Evolutionary conservation across 108 stramenopile species (phyloP).

Genomic region (Nitzschia sp.): DNA sequence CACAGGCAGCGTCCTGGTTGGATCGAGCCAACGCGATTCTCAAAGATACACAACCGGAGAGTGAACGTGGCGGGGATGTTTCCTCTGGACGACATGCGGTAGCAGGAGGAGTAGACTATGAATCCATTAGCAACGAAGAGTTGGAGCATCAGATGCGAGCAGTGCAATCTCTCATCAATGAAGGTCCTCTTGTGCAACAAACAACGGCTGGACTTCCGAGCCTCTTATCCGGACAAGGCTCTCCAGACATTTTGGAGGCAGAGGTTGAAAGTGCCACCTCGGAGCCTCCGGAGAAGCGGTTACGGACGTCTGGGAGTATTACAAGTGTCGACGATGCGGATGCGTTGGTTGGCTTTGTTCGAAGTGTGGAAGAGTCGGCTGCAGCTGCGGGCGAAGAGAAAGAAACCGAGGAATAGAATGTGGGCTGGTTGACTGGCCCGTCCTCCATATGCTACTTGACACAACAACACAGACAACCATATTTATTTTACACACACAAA

Average conservation of each 20-base stretch:
- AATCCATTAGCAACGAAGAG: slow-evolving; percentile 12
- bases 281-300: slow-evolving; percentile 34
- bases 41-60: slow-evolving; percentile 15
- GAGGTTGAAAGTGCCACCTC: slow-evolving; percentile 1
- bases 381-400: slow-evolving; percentile 1
- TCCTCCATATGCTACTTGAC: background rate
- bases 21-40: slow-evolving; percentile 66
- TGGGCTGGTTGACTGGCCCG: background rate
- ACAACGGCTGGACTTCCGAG: slow-evolving; percentile 48
- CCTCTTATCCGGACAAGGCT: slow-evolving; percentile 10
- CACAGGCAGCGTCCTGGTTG: slow-evolving; percentile 70
- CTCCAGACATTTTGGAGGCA: background rate
- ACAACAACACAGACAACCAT: too few species aligned
- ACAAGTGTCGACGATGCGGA: slow-evolving; percentile 65
- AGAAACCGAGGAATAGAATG: background rate
- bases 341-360: slow-evolving; percentile 73
- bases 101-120: background rate
- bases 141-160: slow-evolving; percentile 68
- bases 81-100: background rate
- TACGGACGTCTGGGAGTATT: slow-evolving; percentile 25
- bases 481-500: too few species aligned
- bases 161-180: slow-evolving; percentile 63
- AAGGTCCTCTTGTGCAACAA: slow-evolving; percentile 64
- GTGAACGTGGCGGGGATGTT: background rate
- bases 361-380: slow-evolving; percentile 55